Percentiles rank a stretch among this genome's conserved stretches.
phyloP scores from a whole-genome alignment of 208 protist species.

The Spongospora subterranea region DNA sequence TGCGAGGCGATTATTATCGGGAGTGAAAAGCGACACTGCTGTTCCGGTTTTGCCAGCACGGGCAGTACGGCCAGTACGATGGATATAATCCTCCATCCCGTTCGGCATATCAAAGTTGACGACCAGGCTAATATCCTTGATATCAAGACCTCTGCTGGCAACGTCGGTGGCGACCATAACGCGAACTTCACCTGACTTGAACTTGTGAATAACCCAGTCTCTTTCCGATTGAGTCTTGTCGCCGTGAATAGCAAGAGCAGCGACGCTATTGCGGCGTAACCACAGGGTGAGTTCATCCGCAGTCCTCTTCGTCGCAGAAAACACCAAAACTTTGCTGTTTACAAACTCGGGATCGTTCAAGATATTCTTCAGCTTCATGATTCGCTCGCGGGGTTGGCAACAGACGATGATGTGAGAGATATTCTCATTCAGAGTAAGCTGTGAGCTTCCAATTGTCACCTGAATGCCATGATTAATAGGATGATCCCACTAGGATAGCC shows the following conservation, averaged over 20 bases:
- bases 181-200: conserved; percentile 64
- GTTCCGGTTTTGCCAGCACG: conserved; percentile 78
- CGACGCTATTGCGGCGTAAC: conserved; percentile 56
- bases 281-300: conserved; percentile 86
- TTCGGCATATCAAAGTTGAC: conserved; percentile 84
- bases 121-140: conserved; percentile 78
- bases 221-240: conserved; percentile 85
- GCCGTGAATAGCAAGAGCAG: conserved; percentile 90
- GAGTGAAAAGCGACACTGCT: conserved; percentile 73
- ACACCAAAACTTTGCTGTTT: conserved; percentile 78
- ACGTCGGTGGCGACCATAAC: conserved; percentile 78
- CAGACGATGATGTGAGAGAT: conserved; percentile 50
- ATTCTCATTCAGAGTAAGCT: conserved; percentile 35
- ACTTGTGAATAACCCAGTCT: conserved; percentile 74
- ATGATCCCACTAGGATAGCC: conserved; percentile 83
- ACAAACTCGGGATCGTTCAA: conserved; percentile 61
- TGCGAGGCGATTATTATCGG: conserved; percentile 42
- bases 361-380: background rate
- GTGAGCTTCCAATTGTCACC: conserved; percentile 80
- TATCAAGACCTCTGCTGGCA: conserved; percentile 75
- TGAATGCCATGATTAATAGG: conserved; percentile 83
- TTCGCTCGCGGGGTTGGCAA: conserved; percentile 16
- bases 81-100: conserved; percentile 88
- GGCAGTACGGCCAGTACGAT: conserved; percentile 90
- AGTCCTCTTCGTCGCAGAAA: conserved; percentile 92